Evolutionary conservation across 2,329 filamentous ascomycete genomes (phyloP).

Genomic region (Fusarium subglutinans): DNA sequence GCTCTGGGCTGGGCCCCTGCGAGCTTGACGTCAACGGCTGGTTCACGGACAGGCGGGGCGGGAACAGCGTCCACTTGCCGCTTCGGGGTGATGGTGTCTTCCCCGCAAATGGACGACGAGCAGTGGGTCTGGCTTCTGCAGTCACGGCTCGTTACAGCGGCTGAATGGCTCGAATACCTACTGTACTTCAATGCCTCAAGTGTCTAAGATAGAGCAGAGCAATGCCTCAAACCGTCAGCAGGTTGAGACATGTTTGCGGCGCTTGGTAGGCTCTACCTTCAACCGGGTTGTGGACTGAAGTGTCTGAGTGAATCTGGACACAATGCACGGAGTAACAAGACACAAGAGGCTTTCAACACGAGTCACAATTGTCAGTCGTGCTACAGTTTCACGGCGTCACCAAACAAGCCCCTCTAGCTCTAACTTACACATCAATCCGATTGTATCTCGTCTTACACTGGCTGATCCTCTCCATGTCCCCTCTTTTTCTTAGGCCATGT

Average conservation of each 20-base stretch:
- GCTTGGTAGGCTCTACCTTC: neutral
- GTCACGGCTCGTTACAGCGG: constrained; percentile 19
- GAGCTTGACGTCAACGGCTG: constrained; percentile 34
- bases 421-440: constrained; percentile 5
- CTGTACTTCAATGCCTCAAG: neutral
- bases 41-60: constrained; percentile 12
- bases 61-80: constrained; percentile 29
- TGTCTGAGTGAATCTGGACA: neutral
- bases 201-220: neutral
- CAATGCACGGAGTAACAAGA: neutral
- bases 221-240: neutral
- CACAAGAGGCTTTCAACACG: constrained; percentile 22
- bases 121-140: constrained; percentile 6
- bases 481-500: constrained; percentile 26
- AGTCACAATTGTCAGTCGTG: constrained; percentile 13
- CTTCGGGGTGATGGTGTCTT: constrained; percentile 22
- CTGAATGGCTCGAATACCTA: neutral
- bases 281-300: neutral
- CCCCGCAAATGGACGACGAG: constrained; percentile 31
- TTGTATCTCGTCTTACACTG: constrained; percentile 12
- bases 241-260: constrained; percentile 15
- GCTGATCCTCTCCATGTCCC: neutral
- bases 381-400: constrained; percentile 34
- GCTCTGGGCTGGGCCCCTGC: neutral
- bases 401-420: constrained; percentile 11